Evolutionary conservation across 2,329 filamentous ascomycete genomes (phyloP).

Genomic region (Neophaeococcomyces aloes): DNA sequence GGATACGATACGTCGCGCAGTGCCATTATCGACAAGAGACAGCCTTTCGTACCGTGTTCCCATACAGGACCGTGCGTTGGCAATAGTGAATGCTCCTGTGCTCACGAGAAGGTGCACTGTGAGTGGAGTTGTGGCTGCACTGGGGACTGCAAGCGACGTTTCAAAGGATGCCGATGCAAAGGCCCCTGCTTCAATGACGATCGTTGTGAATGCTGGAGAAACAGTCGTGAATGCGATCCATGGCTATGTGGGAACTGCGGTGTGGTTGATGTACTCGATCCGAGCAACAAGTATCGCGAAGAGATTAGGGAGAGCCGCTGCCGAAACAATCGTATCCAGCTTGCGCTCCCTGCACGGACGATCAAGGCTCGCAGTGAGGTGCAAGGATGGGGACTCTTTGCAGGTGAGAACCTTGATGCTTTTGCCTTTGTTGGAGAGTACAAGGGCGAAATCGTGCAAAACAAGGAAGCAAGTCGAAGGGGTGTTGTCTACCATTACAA

Average conservation of each 20-base stretch:
- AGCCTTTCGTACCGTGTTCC: conserved; percentile 20
- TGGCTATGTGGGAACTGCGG: conserved; percentile 64
- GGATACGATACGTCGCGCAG: conserved; percentile 16
- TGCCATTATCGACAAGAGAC: conserved; percentile 14
- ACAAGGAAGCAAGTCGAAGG: conserved; percentile 58
- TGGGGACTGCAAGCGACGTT: conserved; percentile 19
- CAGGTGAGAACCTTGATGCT: conserved; percentile 54
- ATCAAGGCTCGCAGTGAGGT: conserved; percentile 57
- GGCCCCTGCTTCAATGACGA: conserved; percentile 19
- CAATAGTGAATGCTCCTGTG: conserved; percentile 19
- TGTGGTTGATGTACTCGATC: conserved; percentile 57
- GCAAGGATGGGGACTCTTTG: conserved; percentile 62
- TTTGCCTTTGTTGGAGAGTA: conserved; percentile 75
- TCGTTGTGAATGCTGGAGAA: conserved; percentile 56
- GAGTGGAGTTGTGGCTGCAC: conserved; percentile 21
- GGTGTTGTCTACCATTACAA: conserved; percentile 41
- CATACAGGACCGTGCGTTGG: conserved; percentile 20
- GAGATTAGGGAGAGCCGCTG: conserved; percentile 50
- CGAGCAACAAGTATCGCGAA: conserved; percentile 52
- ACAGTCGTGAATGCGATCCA: conserved; percentile 72
- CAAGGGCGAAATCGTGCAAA: conserved; percentile 59
- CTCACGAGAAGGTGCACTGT: conserved; percentile 19
- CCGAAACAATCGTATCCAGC: conserved; percentile 62
- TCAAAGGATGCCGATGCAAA: conserved; percentile 21
- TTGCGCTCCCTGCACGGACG: conserved; percentile 54